Evolutionary conservation across 768 basidiomycete genomes (phyloP).

Genomic region (Favolaschia claudopus): DNA sequence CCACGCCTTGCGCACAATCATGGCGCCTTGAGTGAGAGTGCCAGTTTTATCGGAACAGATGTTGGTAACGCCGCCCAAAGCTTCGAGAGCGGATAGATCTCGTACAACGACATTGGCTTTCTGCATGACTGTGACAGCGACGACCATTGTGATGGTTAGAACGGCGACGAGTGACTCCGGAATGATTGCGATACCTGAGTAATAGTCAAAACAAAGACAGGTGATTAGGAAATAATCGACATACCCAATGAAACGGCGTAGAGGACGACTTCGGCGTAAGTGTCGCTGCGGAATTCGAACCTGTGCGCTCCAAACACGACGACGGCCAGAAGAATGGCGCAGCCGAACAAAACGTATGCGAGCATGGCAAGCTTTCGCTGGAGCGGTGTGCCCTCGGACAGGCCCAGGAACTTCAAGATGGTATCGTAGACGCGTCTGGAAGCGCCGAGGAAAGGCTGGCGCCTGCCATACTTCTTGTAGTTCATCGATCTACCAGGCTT

Average conservation of each 20-base stretch:
- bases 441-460: constrained; percentile 34
- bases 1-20: constrained; percentile 51
- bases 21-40: constrained; percentile 51
- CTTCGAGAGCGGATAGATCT: constrained; percentile 70
- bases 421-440: constrained; percentile 31
- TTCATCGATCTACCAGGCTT: too few relatives aligned
- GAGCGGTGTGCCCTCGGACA: constrained; percentile 23
- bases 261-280: too few relatives aligned
- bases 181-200: constrained; percentile 49
- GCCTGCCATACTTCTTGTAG: constrained; percentile 32
- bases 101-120: constrained; percentile 67
- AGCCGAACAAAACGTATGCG: constrained; percentile 20
- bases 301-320: constrained; percentile 21
- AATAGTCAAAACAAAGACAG: too few relatives aligned
- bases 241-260: too few relatives aligned
- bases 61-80: constrained; percentile 61
- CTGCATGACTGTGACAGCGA: constrained; percentile 63
- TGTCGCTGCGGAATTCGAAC: constrained; percentile 41
- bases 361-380: constrained; percentile 23
- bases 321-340: constrained; percentile 18
- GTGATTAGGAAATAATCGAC: too few relatives aligned
- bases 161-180: constrained; percentile 54
- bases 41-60: constrained; percentile 75
- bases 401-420: constrained; percentile 22
- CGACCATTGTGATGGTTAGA: constrained; percentile 65